phyloP scores from a whole-genome alignment of 768 basidiomycete species.

The Lyophyllum decastes region DNA sequence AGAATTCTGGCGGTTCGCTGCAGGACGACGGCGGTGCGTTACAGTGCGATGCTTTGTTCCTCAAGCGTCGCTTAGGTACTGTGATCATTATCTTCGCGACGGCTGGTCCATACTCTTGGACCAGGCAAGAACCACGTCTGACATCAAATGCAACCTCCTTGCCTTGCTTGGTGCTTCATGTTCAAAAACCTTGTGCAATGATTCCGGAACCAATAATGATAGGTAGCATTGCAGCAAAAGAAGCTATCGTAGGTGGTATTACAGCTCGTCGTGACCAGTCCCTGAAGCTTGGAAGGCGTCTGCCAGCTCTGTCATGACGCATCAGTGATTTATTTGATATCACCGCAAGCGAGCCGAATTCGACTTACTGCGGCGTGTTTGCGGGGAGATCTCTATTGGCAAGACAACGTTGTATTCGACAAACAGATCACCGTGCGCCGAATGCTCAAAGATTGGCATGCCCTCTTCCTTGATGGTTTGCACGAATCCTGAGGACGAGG shows the following conservation, averaged over 20 bases:
- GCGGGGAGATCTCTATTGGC: conserved; percentile 68
- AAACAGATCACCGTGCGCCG: conserved; percentile 78
- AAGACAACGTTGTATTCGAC: conserved; percentile 94
- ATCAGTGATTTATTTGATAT: conserved; percentile 8
- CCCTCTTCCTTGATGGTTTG: conserved; percentile 87
- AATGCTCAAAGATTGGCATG: conserved; percentile 71
- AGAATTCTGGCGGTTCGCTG: neutral
- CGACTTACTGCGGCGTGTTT: conserved; percentile 75
- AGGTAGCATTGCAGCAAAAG: neutral
- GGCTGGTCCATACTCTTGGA: neutral
- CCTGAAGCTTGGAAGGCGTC: conserved; percentile 24
- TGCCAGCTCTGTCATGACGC: conserved; percentile 21
- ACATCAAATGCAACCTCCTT: no score
- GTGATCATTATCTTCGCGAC: neutral
- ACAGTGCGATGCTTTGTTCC: neutral
- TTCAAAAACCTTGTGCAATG: neutral
- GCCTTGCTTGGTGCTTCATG: neutral
- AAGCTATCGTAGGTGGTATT: conserved; percentile 9
- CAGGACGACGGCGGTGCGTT: neutral
- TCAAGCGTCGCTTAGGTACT: neutral
- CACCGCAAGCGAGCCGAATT: neutral
- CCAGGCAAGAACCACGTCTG: neutral
- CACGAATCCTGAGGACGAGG: conserved; percentile 64
- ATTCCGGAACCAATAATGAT: conserved; percentile 7
- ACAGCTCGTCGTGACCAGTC: conserved; percentile 24